A percentile compares a stretch with the other conserved stretches of the same genome.
Conservation (phyloP, 192 early-diverging fungal species). For the Jimgerdemannia flammicorona region DNA sequence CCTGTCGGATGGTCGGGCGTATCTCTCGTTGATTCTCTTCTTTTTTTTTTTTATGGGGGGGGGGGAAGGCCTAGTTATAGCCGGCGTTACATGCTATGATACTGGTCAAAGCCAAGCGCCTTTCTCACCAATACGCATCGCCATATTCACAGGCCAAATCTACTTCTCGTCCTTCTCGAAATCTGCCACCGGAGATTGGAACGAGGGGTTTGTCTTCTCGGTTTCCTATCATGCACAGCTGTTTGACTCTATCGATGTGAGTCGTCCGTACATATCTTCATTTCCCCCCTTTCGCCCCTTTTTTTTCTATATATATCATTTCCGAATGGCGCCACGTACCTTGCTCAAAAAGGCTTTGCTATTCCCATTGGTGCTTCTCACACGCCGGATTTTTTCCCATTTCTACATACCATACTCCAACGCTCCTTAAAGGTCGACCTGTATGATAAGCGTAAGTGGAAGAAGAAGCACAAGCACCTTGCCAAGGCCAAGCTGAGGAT, state of each 20-base stretch:
- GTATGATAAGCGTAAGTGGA: constrained; percentile 31
- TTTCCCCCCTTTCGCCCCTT: no score
- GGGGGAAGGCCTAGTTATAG: no score
- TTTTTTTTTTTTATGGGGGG: no score
- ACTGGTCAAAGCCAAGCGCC: no score
- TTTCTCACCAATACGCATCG: no score
- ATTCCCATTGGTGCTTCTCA: background rate
- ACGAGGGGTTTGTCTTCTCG: constrained; percentile 68
- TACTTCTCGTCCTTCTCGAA: constrained; percentile 46
- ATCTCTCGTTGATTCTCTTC: no score
- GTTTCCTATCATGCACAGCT: constrained; percentile 75
- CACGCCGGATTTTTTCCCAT: background rate
- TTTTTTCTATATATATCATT: constrained; percentile 1
- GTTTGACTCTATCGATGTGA: constrained; percentile 65
- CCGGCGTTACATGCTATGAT: no score
- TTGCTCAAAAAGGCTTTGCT: no score
- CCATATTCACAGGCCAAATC: constrained; percentile 12
- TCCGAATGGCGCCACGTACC: background rate
- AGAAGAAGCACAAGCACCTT: constrained; percentile 26
- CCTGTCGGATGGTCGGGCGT: no score
- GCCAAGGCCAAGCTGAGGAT: constrained; percentile 35
- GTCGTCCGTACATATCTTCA: no score
- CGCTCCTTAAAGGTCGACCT: constrained; percentile 23
- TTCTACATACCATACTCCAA: background rate
- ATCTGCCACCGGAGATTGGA: constrained; percentile 58